Evolutionary conservation across 2,329 filamentous ascomycete genomes (phyloP).

Genomic region (Colletotrichum kahawae): DNA sequence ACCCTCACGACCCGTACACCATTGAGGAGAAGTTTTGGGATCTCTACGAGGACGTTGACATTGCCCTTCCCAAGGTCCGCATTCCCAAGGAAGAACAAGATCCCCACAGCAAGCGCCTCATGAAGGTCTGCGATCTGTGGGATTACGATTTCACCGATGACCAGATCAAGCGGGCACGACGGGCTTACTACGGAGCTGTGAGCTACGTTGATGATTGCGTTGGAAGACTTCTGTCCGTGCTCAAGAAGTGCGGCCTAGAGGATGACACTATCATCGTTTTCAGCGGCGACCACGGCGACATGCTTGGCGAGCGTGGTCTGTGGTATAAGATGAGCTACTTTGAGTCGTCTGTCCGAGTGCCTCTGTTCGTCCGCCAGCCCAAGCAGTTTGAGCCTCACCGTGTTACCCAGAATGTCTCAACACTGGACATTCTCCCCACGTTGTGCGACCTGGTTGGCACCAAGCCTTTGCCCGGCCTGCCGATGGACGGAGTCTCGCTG

Average conservation of each 20-base stretch:
- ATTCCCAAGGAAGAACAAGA: slow-evolving; percentile 85
- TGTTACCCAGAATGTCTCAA: slow-evolving; percentile 85
- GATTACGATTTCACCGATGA: slow-evolving; percentile 83
- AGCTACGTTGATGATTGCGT: slow-evolving; percentile 95
- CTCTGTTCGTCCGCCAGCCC: slow-evolving; percentile 84
- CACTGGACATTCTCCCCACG: slow-evolving; percentile 87
- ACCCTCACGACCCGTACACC: slow-evolving; percentile 94
- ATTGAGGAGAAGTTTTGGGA: slow-evolving; percentile 96
- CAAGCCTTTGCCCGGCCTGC: slow-evolving; percentile 71
- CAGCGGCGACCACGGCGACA: slow-evolving; percentile 92
- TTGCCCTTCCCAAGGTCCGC: slow-evolving; percentile 78
- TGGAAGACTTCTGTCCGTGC: slow-evolving; percentile 77
- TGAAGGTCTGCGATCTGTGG: slow-evolving; percentile 88
- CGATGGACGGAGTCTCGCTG: slow-evolving; percentile 84
- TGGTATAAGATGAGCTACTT: slow-evolving; percentile 99
- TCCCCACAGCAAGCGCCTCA: slow-evolving; percentile 82
- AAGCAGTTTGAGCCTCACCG: slow-evolving; percentile 75
- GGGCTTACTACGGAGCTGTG: slow-evolving; percentile 91
- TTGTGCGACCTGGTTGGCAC: slow-evolving; percentile 83
- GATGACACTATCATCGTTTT: slow-evolving; percentile 92
- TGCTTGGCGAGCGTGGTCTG: slow-evolving; percentile 89
- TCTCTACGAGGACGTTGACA: slow-evolving; percentile 86
- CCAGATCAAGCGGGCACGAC: slow-evolving; percentile 82
- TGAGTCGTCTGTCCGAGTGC: slow-evolving; percentile 88
- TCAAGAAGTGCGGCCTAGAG: slow-evolving; percentile 80